Base-by-base conservation (phyloP, 2,329 filamentous ascomycete species). In the Zymoseptoria crescenta region DNA sequence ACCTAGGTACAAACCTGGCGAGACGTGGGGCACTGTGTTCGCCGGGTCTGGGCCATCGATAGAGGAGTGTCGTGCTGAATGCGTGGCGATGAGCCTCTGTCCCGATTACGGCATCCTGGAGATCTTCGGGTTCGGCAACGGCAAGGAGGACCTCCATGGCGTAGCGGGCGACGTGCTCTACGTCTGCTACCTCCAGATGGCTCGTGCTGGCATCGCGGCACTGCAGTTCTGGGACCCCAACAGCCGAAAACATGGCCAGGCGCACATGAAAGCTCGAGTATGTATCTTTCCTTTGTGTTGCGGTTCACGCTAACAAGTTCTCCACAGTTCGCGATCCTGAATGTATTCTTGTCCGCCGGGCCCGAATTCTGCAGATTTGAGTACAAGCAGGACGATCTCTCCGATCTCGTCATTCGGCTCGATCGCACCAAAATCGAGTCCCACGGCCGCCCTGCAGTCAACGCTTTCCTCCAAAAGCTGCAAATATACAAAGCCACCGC, bases 161-260 rank as follows among this genome's bases (percentile, higher is more conserved):
- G 84, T 88, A 69, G 91, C 91, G 8, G 92, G 91, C 50, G 88
- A 96, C 70, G 85, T 99, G 6, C 83, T 97, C 7, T 96, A 93
- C 69, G 85, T 87, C 0, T 87, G 88, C 2, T 99, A 97, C 73
- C 83, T 99, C 8, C 86, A 87, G 66, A 97, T 99, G 93, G 94
- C 94, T 13, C 85, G 92, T 45, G 91, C 91, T n/a, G 94, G 94
- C 61, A 80, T 99, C 51, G 84, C 86, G 5, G 88, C 92, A 1
- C 81, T 97, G 21, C 93, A 97, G 73, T 91, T 94, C 80, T 97
- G 91, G 91, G 91, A 96, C 69, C 91, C 91, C 5, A 92, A 92
- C 77, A 86, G 83, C 67, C 81, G 86, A 65, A 96, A 96, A 77
- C 96, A 92, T 92, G 92, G 92, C 8, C 92, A 96, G 74, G 63